Conservation (phyloP, 768 basidiomycete species). For the Auricularia heimuer region DNA sequence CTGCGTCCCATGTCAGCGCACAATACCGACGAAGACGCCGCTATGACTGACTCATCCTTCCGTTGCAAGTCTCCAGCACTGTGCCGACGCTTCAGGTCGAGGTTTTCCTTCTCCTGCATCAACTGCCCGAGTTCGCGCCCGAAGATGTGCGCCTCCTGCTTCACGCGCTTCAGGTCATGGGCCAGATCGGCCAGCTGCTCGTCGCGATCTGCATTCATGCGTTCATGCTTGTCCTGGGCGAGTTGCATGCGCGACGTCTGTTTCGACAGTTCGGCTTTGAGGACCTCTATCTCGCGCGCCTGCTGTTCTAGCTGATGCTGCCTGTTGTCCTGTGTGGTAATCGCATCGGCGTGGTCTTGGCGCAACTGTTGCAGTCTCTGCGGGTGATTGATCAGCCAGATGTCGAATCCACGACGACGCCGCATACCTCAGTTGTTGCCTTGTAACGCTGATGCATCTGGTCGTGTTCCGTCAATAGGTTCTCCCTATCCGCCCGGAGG, state of each 20-base stretch:
- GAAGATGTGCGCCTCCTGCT: conserved; percentile 65
- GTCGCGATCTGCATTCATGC: conserved; percentile 50
- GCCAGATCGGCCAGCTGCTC: conserved; percentile 58
- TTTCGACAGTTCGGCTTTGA: conserved; percentile 54
- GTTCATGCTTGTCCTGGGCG: conserved; percentile 53
- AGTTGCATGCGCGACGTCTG: conserved; percentile 54
- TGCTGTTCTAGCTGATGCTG: conserved; percentile 67
- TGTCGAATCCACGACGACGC: neutral
- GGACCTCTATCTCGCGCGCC: conserved; percentile 63
- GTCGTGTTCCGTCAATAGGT: conserved; percentile 61
- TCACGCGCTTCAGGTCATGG: conserved; percentile 64
- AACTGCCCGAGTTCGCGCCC: conserved; percentile 66
- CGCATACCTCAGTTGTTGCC: conserved; percentile 55
- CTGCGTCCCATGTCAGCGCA: neutral
- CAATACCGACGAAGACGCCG: neutral
- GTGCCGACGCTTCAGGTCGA: conserved; percentile 22
- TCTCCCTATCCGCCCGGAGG: conserved; percentile 64
- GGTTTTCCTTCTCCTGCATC: conserved; percentile 54
- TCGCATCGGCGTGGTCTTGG: conserved; percentile 48
- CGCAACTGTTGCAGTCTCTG: conserved; percentile 56
- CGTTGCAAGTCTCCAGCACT: neutral
- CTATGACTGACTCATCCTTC: neutral
- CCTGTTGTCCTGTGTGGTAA: conserved; percentile 58
- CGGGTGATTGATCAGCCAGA: neutral
- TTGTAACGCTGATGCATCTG: conserved; percentile 58